Evolutionary conservation across 345 rosid species (phyloP).

Genomic region (Brassica carinata): DNA sequence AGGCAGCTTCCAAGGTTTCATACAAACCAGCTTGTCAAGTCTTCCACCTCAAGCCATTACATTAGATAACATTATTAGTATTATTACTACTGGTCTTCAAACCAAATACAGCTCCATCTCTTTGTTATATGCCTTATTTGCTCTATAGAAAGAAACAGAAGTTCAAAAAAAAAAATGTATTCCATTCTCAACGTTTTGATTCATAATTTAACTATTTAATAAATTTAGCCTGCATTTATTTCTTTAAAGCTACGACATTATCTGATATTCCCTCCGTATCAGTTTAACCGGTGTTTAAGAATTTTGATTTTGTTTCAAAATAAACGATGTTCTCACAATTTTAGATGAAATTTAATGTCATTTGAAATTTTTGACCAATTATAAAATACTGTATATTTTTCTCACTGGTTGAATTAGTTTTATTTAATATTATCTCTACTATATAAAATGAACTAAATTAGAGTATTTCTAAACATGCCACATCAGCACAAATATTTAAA

Average conservation of each 20-base stretch:
- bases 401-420: no score
- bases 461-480: no score
- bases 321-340: no score
- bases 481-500: no score
- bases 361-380: no score
- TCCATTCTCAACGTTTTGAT: conserved; percentile 21
- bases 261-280: no score
- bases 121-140: conserved; percentile 17
- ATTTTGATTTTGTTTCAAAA: no score
- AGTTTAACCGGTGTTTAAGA: no score
- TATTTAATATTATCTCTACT: no score
- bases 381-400: no score
- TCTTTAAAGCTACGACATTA: not conserved
- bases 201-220: conserved; percentile 29
- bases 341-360: no score
- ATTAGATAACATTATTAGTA: conserved; percentile 17
- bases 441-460: no score
- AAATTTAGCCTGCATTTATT: conserved; percentile 1
- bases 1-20: conserved; percentile 58
- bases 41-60: conserved; percentile 72
- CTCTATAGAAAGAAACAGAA: conserved; percentile 32
- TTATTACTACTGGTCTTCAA: conserved; percentile 14
- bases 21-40: conserved; percentile 81
- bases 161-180: conserved; percentile 16
- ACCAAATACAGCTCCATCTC: conserved; percentile 13